Percentiles rank a stretch among this genome's conserved stretches.
Evolutionary conservation across 345 rosid genomes (phyloP).

Genomic region (Gossypium ekmanianum): DNA sequence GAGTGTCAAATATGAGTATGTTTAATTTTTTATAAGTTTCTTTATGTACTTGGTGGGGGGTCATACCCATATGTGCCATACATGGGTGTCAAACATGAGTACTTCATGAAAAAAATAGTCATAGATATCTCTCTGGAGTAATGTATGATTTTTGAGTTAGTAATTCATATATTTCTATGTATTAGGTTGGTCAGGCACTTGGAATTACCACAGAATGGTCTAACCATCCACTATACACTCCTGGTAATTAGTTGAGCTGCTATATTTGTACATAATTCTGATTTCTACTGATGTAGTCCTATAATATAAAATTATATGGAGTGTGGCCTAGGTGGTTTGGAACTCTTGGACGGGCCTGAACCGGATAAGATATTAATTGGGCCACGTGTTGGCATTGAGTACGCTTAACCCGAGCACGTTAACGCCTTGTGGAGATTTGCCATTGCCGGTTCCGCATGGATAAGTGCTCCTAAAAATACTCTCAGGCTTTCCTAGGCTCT

Average conservation of each 20-base stretch:
- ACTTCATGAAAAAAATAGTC: not conserved
- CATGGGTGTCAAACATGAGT: not conserved
- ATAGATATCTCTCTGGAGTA: not conserved
- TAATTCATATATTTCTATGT: conserved; percentile 1
- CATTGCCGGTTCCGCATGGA: conserved; percentile 75
- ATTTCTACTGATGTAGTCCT: not conserved
- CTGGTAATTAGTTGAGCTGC: conserved; percentile 49
- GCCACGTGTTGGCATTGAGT: conserved; percentile 92
- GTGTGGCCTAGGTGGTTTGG: conserved; percentile 64
- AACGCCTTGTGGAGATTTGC: conserved; percentile 92
- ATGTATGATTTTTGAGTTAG: not conserved
- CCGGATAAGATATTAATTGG: conserved; percentile 67
- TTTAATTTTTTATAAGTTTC: not conserved
- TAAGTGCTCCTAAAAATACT: conserved; percentile 90
- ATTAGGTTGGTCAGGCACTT: conserved; percentile 89
- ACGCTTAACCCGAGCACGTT: conserved; percentile 74
- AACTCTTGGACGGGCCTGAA: conserved; percentile 74
- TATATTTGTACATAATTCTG: not conserved
- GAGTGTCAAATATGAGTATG: not conserved
- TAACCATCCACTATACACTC: conserved; percentile 67
- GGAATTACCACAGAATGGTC: conserved; percentile 92
- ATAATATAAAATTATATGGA: not conserved
- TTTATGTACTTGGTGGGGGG: not conserved
- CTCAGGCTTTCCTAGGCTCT: conserved; percentile 42
- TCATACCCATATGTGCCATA: not conserved